phyloP scores from a whole-genome alignment of 1,139 yeast species.

The Pneumocystis carinii region DNA sequence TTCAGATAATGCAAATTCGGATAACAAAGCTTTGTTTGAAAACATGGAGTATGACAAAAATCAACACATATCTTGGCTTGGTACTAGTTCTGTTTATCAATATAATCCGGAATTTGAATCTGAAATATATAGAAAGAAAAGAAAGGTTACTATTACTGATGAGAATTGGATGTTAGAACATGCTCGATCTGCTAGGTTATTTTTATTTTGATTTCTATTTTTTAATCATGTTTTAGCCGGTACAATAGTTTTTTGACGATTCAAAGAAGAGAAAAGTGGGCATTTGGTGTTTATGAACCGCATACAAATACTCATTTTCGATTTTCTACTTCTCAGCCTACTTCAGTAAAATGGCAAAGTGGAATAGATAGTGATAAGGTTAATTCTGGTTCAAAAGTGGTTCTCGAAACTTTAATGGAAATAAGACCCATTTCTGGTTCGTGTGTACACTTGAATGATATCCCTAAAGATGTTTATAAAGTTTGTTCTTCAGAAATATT shows the following conservation, averaged over 20 bases:
- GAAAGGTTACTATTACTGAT: constrained; percentile 34
- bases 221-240: constrained; percentile 20
- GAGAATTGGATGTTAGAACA: constrained; percentile 81
- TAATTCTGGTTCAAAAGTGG: constrained; percentile 4
- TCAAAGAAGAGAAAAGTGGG: constrained; percentile 41
- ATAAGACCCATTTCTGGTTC: neutral
- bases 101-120: constrained; percentile 18
- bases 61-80: constrained; percentile 41
- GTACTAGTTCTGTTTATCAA: constrained; percentile 32
- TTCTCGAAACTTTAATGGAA: constrained; percentile 1
- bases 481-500: neutral
- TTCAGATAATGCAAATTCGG: constrained; percentile 71
- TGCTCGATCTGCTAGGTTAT: constrained; percentile 48
- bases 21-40: constrained; percentile 33
- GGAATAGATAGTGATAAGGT: constrained; percentile 15
- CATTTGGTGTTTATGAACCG: constrained; percentile 57
- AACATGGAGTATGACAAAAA: constrained; percentile 33
- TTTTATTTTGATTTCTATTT: neutral
- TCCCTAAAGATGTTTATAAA: constrained; percentile 2
- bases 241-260: constrained; percentile 50
- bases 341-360: constrained; percentile 28
- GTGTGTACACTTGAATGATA: neutral
- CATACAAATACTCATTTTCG: constrained; percentile 67
- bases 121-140: constrained; percentile 22
- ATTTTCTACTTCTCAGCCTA: constrained; percentile 67